These are phyloP conservation scores for Yarrowia sp. DNA, from an alignment of 805 yeast species.

Conservation along the genomic window DNA sequence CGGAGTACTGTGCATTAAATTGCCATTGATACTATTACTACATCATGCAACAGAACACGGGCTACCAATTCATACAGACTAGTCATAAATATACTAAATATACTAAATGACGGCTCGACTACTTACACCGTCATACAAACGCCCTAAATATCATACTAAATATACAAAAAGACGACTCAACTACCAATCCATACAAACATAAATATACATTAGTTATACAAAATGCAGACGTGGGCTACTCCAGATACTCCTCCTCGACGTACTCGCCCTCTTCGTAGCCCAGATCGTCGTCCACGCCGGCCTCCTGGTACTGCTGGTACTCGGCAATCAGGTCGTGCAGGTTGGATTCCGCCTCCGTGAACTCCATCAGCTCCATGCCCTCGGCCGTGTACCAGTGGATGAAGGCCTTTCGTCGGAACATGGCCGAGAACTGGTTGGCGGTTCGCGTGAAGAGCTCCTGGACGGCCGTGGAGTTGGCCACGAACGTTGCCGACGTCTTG, in stretches of 20 bases:
- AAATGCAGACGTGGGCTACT: not conserved
- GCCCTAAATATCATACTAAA: no score
- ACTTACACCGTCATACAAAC: no score
- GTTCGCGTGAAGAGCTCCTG: slow-evolving; percentile 90
- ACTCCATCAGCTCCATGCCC: slow-evolving; percentile 96
- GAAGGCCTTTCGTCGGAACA: slow-evolving; percentile 93
- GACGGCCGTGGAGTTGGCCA: slow-evolving; percentile 92
- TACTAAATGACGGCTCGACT: no score
- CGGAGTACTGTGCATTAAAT: no score
- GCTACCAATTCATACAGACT: no score
- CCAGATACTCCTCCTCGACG: slow-evolving; percentile 7
- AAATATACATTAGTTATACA: slow-evolving; percentile 18
- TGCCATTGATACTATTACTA: no score
- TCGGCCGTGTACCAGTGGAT: slow-evolving; percentile 95
- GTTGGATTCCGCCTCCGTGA: slow-evolving; percentile 90
- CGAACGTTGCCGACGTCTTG: slow-evolving; percentile 87
- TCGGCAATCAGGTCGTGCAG: slow-evolving; percentile 88
- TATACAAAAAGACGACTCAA: no score
- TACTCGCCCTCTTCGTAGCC: slow-evolving; percentile 21
- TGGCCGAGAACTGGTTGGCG: slow-evolving; percentile 85
- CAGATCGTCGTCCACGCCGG: slow-evolving; percentile 73
- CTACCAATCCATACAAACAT: no score
- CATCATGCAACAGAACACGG: no score
- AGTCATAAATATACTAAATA: no score
- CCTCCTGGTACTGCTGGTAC: slow-evolving; percentile 92